Percentiles rank a stretch among this genome's conserved stretches.
Evolutionary conservation across 352 stramenopile species (phyloP).

Genomic region (Globisporangium solare): DNA sequence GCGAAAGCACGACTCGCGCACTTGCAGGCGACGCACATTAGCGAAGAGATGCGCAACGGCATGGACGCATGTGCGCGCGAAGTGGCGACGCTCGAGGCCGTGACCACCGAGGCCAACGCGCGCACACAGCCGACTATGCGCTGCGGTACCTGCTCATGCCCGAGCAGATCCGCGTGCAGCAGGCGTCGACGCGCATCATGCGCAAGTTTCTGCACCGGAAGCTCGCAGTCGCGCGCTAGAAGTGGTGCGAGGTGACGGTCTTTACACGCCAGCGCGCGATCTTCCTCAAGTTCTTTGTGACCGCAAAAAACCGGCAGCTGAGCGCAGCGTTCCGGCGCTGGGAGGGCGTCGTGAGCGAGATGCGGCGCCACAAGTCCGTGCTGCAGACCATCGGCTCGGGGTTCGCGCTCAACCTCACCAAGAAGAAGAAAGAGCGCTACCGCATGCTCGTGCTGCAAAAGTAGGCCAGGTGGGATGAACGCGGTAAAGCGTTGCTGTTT

Average conservation of each 20-base stretch:
- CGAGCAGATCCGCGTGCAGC: constrained; percentile 45
- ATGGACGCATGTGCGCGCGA: constrained; percentile 46
- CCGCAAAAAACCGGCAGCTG: constrained; percentile 43
- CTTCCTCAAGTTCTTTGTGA: constrained; percentile 39
- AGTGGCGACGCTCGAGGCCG: constrained; percentile 28
- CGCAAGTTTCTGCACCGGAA: constrained; percentile 35
- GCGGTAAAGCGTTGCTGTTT: background rate
- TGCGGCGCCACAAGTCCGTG: constrained; percentile 36
- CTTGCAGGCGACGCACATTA: constrained; percentile 43
- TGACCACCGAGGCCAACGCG: constrained; percentile 33
- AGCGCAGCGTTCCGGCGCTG: constrained; percentile 53
- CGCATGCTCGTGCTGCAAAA: constrained; percentile 69
- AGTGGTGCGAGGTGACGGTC: constrained; percentile 38
- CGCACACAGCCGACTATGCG: constrained; percentile 51
- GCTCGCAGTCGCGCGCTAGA: constrained; percentile 32
- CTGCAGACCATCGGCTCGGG: constrained; percentile 43
- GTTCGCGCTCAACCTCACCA: constrained; percentile 54
- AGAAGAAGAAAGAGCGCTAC: constrained; percentile 59
- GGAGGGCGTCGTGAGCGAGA: constrained; percentile 35
- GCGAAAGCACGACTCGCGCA: constrained; percentile 26
- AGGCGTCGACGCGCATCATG: constrained; percentile 40
- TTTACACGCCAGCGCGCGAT: constrained; percentile 44
- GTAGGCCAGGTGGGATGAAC: constrained; percentile 15
- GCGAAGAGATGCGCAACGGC: constrained; percentile 68
- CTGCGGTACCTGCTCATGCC: constrained; percentile 51